phyloP scores from a whole-genome alignment of 305 asterid genomes.

The Fraxinus nigra region DNA sequence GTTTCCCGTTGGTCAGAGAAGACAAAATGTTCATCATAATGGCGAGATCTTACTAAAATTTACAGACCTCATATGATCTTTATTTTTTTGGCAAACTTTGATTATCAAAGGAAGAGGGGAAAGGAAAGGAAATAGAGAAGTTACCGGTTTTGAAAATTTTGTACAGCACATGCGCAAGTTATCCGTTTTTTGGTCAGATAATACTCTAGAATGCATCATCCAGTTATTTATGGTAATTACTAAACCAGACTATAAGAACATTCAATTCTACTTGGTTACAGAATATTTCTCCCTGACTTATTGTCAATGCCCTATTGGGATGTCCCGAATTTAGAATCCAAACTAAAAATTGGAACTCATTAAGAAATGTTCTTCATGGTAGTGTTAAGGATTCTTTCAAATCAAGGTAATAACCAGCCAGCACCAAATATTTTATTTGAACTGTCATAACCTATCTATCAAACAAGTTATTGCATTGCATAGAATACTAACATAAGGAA shows the following conservation, averaged over 20 bases:
- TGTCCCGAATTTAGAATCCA: neutral
- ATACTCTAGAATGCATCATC: neutral
- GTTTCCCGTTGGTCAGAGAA: neutral
- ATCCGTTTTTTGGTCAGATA: neutral
- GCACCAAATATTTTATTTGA: neutral
- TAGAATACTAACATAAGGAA: neutral
- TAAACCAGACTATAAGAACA: neutral
- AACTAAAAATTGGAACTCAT: neutral
- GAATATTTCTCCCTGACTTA: neutral
- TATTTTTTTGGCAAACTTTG: neutral
- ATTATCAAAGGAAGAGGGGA: neutral
- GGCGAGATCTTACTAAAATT: neutral
- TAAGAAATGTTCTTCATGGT: neutral
- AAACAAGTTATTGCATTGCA: neutral
- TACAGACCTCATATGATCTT: neutral
- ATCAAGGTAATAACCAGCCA: neutral
- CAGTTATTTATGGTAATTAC: neutral
- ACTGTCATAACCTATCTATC: neutral
- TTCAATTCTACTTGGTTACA: neutral
- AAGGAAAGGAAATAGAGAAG: neutral
- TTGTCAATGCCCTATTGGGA: neutral
- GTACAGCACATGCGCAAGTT: neutral
- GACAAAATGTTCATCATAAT: neutral
- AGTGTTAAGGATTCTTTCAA: neutral
- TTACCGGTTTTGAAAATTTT: neutral